Conservation (phyloP, 2,329 filamentous ascomycete genomes). For the Mycogone perniciosa region DNA sequence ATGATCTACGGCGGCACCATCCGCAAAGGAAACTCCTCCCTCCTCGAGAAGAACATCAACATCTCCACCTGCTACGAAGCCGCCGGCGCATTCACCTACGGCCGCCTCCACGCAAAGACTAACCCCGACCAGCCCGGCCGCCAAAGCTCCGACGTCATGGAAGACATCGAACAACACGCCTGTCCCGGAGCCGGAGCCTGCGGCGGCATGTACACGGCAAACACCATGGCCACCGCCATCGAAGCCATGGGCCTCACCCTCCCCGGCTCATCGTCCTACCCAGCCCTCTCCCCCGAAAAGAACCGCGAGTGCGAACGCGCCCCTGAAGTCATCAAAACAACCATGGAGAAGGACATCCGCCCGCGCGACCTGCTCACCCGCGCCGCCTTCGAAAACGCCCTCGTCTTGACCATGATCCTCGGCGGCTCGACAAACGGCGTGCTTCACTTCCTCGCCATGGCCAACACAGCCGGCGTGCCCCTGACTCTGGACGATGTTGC, state of each 20-base stretch:
- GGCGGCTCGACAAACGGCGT: conserved; percentile 87
- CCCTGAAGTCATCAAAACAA: conserved; percentile 68
- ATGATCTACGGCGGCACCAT: conserved; percentile 97
- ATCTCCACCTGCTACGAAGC: conserved; percentile 87
- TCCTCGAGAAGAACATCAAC: conserved; percentile 75
- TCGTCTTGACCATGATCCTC: conserved; percentile 87
- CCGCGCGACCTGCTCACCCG: conserved; percentile 76
- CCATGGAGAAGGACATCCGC: conserved; percentile 76
- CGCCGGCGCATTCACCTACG: conserved; percentile 73
- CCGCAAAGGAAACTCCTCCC: conserved; percentile 72
- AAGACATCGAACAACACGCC: conserved; percentile 73
- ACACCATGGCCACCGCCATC: conserved; percentile 85
- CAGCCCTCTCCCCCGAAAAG: conserved; percentile 75
- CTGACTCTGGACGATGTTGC: conserved; percentile 79
- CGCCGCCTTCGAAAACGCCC: conserved; percentile 76
- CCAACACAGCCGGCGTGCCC: conserved; percentile 70
- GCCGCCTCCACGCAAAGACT: conserved; percentile 65
- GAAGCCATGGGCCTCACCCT: conserved; percentile 83
- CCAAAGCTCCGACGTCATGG: conserved; percentile 69
- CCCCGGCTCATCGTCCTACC: conserved; percentile 77
- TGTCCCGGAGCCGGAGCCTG: conserved; percentile 62
- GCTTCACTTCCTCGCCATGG: conserved; percentile 86
- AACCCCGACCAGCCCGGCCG: conserved; percentile 56
- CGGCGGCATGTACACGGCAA: conserved; percentile 85
- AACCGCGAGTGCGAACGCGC: conserved; percentile 79